Percentiles rank a stretch among this genome's conserved stretches.
These are phyloP conservation scores for Pseudogymnoascus sp. DNA, from an alignment of 2,329 filamentous ascomycete genomes.

Conservation along the genomic window DNA sequence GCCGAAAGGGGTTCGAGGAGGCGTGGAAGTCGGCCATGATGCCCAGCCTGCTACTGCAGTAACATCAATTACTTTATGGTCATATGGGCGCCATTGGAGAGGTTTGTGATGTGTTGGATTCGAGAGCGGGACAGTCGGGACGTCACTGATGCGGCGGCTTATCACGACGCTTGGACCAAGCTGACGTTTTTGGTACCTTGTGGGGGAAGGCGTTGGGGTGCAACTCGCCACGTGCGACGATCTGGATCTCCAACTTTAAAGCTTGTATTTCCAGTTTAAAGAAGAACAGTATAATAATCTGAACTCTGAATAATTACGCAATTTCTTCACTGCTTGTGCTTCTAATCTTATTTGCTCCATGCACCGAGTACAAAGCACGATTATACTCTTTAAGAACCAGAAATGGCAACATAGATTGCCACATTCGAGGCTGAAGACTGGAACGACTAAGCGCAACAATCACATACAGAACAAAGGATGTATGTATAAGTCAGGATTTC, in stretches of 20 bases:
- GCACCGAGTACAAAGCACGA: neutral
- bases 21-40: conserved; percentile 22
- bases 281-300: neutral
- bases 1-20: conserved; percentile 29
- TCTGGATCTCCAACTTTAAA: neutral
- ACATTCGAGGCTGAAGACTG: neutral
- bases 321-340: neutral
- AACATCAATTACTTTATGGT: neutral
- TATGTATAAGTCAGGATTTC: neutral
- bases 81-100: conserved; percentile 3
- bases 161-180: conserved; percentile 3
- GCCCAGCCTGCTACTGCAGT: conserved; percentile 1
- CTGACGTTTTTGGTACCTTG: conserved; percentile 3
- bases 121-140: neutral
- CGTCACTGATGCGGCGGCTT: conserved; percentile 3
- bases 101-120: neutral
- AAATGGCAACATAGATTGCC: neutral
- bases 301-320: neutral
- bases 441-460: neutral
- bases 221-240: neutral
- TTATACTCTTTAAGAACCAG: neutral
- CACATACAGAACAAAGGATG: neutral
- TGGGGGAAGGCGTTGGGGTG: neutral
- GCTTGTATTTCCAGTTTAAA: neutral
- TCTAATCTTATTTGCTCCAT: neutral